Evolutionary conservation across 2,329 filamentous ascomycete genomes (phyloP).

Genomic region (Amesomyces nigricolor): DNA sequence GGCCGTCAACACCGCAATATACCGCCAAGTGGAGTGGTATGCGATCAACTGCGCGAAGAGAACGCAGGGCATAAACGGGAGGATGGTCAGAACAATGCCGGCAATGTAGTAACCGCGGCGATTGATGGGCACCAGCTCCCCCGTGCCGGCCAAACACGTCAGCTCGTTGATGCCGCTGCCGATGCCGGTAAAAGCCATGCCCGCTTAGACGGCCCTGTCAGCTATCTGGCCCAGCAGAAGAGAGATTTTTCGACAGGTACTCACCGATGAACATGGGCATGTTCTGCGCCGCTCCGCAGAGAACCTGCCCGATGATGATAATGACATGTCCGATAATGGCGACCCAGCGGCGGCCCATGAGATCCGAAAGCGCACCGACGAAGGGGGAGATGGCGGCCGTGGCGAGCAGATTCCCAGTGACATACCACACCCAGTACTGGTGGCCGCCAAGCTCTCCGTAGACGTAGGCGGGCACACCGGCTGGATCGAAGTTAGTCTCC

Average conservation of each 20-base stretch:
- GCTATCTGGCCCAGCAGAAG: too few relatives aligned
- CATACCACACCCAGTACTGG: constrained; percentile 58
- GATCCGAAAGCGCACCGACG: constrained; percentile 60
- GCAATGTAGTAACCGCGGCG: constrained; percentile 61
- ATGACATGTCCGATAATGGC: constrained; percentile 48
- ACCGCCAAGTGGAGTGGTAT: constrained; percentile 46
- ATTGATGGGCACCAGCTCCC: constrained; percentile 60
- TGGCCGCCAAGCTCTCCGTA: constrained; percentile 56
- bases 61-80: constrained; percentile 58
- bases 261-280: constrained; percentile 59
- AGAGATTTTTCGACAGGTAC: neutral
- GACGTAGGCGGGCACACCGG: constrained; percentile 34
- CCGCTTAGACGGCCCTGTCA: constrained; percentile 31
- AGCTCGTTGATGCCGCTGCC: constrained; percentile 64
- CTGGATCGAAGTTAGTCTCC: constrained; percentile 6
- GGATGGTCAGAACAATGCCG: constrained; percentile 53
- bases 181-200: constrained; percentile 51
- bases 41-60: constrained; percentile 54
- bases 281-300: constrained; percentile 49
- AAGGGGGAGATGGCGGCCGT: constrained; percentile 55
- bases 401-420: constrained; percentile 48
- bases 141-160: constrained; percentile 61
- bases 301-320: constrained; percentile 54
- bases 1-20: constrained; percentile 47
- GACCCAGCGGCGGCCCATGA: constrained; percentile 57